Base-by-base conservation (phyloP, 108 stramenopile genomes). In the Schizochytrium sp. region DNA sequence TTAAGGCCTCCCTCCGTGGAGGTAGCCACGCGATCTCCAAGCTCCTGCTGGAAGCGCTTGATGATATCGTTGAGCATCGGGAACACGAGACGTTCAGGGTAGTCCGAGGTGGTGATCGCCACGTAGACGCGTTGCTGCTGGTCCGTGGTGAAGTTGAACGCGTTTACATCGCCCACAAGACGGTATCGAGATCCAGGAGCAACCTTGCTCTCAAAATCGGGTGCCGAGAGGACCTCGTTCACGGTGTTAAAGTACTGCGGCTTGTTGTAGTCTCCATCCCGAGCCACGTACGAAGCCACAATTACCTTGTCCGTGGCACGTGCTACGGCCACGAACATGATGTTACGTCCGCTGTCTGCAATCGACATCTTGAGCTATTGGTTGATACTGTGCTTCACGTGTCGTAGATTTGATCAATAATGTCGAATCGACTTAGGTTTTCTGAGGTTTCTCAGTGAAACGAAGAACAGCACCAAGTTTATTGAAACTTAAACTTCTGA, bases 141-240 rank as follows among this genome's bases (percentile, higher is more conserved):
- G 53, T 83, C 76, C 50, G 76, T 83, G 76, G 76, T 83, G 28
- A 83, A 83, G 76, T 83, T 83, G 76, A 83, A 83, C 17, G 76
- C 76, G 76, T 83, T 49, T 53, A 83, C 76, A n/a, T 83, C 76
- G 17, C 76, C 76, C 2, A 83, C 76, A 38, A 83, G 76, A 38
- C 76, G 76, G 76, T 83, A 83, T 38, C 76, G 5, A 47, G 76
- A 83, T n/a, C 76, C 76, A 40, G 76, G 76, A n/a, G 76, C 53
- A 47, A 83, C 76, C 28, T 83, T 83, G 76, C 53, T 55, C 76
- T 83, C 50, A 55, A 83, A 83, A 53, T 83, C 76, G 5, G 76
- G 76, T n/a, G 76, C 76, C 13, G 50, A 83, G 53, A 83, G 76
- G n/a, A 83, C 76, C 76, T 83, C 53, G 0, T 83, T 55, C 50